Evolutionary conservation across 164 flowering plant genomes (phyloP).

Genomic region (Liquidambar formosana): DNA sequence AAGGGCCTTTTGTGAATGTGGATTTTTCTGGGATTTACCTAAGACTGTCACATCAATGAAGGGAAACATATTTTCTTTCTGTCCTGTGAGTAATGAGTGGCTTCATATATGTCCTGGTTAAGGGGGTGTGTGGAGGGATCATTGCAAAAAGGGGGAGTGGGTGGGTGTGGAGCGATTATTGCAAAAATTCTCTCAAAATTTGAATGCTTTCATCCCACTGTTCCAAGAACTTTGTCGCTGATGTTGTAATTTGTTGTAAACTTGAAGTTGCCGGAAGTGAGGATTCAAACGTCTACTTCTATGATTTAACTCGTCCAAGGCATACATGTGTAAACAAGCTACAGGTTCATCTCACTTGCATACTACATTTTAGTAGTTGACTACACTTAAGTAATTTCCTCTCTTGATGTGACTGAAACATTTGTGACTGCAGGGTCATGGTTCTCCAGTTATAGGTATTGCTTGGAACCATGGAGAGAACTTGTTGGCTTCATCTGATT

Average conservation of each 20-base stretch:
- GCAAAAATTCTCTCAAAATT: too few species aligned
- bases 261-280: slow-evolving; percentile 90
- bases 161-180: too few species aligned
- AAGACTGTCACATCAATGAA: too few species aligned
- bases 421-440: slow-evolving; percentile 76
- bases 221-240: background rate
- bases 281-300: slow-evolving; percentile 95
- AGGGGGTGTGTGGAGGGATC: too few species aligned
- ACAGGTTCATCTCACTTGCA: slow-evolving; percentile 51
- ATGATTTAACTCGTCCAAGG: slow-evolving; percentile 90
- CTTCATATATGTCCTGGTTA: too few species aligned
- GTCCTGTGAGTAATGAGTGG: too few species aligned
- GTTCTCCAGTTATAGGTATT: slow-evolving; percentile 69
- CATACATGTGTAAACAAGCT: slow-evolving; percentile 95
- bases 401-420: background rate
- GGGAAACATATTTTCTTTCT: too few species aligned
- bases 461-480: slow-evolving; percentile 99
- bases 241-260: slow-evolving; percentile 13
- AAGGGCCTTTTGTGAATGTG: background rate
- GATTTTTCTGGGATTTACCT: too few species aligned
- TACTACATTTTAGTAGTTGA: background rate
- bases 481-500: slow-evolving; percentile 94
- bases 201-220: too few species aligned
- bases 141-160: too few species aligned
- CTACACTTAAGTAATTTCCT: background rate